Evolutionary conservation across 768 basidiomycete species (phyloP).

Genomic region (Collybia mongolica): DNA sequence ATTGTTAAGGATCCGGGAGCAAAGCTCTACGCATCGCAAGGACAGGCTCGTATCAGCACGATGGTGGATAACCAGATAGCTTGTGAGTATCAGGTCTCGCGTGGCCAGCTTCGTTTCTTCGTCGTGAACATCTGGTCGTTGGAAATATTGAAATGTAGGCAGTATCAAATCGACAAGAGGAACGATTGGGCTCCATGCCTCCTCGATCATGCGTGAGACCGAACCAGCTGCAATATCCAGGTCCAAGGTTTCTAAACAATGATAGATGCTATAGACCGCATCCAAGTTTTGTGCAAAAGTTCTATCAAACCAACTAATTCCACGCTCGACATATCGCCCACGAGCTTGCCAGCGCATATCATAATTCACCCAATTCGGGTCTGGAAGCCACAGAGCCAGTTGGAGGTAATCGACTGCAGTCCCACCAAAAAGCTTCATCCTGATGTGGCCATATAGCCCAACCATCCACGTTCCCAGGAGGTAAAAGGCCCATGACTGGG

Average conservation of each 20-base stretch:
- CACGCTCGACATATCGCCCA: conserved; percentile 15
- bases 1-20: neutral
- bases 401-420: conserved; percentile 7
- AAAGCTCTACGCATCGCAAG: neutral
- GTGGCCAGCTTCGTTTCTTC: neutral
- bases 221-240: conserved; percentile 13
- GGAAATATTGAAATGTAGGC: neutral
- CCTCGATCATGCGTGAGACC: conserved; percentile 15
- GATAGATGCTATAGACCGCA: conserved; percentile 14
- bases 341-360: conserved; percentile 18
- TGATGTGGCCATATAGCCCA: neutral
- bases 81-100: conserved; percentile 3
- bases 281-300: conserved; percentile 16
- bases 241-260: conserved; percentile 16
- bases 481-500: conserved; percentile 12
- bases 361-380: conserved; percentile 19
- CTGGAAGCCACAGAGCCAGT: conserved; percentile 15
- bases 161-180: conserved; percentile 6
- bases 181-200: conserved; percentile 17
- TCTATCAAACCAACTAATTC: conserved; percentile 16
- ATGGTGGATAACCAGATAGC: conserved; percentile 4
- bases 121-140: neutral
- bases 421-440: neutral
- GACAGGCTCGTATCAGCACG: neutral
- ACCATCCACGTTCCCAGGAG: conserved; percentile 2